A percentile compares a stretch with the other conserved stretches of the same genome.
These are phyloP conservation scores for Sapria himalayana DNA, from an alignment of 345 rosid species.

Conservation along the genomic window DNA sequence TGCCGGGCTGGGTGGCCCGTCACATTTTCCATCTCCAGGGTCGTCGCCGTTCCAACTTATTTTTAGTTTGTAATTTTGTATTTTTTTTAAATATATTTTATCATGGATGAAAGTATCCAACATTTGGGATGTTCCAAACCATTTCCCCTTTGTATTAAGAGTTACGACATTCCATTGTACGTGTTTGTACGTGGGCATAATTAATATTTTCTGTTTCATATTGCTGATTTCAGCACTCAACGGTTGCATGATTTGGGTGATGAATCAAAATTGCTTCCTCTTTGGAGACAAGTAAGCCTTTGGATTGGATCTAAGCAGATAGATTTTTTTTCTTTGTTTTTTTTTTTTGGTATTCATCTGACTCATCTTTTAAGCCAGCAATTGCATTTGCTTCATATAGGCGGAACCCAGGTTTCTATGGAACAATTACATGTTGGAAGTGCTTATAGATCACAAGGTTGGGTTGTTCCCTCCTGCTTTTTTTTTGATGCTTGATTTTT, in stretches of 20 bases:
- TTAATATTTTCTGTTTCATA: too few relatives aligned
- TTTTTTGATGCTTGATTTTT: slow-evolving; percentile 2
- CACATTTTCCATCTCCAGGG: too few relatives aligned
- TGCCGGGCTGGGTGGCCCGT: too few relatives aligned
- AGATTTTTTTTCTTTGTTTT: slow-evolving; percentile 4
- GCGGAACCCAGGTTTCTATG: slow-evolving; percentile 98
- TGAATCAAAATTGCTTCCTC: slow-evolving; percentile 88
- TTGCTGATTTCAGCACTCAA: slow-evolving; percentile 57
- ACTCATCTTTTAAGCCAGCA: slow-evolving; percentile 5
- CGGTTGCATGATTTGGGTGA: slow-evolving; percentile 72
- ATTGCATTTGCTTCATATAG: slow-evolving; percentile 34
- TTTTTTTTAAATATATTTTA: too few relatives aligned
- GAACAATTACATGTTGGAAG: slow-evolving; percentile 92
- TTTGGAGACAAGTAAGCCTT: slow-evolving; percentile 87
- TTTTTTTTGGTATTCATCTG: slow-evolving; percentile 1
- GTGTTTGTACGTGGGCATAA: too few relatives aligned
- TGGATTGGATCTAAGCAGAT: not conserved
- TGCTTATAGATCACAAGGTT: slow-evolving; percentile 84
- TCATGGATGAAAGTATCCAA: too few relatives aligned
- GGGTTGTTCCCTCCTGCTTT: slow-evolving; percentile 9
- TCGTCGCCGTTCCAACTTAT: too few relatives aligned
- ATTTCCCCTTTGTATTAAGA: too few relatives aligned
- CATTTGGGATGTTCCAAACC: too few relatives aligned
- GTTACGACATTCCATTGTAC: too few relatives aligned
- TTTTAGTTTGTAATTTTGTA: too few relatives aligned